Evolutionary conservation across 805 yeast genomes (phyloP).

Genomic region (Lachancea nothofagi): DNA sequence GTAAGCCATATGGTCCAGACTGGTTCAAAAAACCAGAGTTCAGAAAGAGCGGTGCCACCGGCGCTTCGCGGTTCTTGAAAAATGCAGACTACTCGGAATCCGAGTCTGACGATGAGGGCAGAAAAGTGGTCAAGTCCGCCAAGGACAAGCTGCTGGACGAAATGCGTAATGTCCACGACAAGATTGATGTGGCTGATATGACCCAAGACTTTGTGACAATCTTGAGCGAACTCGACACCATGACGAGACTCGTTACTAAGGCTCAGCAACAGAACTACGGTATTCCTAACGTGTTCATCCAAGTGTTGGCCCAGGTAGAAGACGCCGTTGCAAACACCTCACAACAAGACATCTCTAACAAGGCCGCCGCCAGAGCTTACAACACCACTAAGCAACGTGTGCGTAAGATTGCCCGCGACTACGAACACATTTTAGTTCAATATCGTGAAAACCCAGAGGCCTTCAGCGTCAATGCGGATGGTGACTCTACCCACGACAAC

Average conservation of each 20-base stretch:
- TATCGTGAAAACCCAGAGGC: slow-evolving; percentile 67
- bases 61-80: slow-evolving; percentile 33
- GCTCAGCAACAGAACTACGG: slow-evolving; percentile 68
- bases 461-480: slow-evolving; percentile 45
- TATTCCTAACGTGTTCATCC: slow-evolving; percentile 67
- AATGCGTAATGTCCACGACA: slow-evolving; percentile 58
- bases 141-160: slow-evolving; percentile 90
- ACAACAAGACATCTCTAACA: slow-evolving; percentile 64
- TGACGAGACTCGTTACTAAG: slow-evolving; percentile 59
- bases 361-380: slow-evolving; percentile 81
- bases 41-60: slow-evolving; percentile 31
- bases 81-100: slow-evolving; percentile 35
- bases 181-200: slow-evolving; percentile 62
- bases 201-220: slow-evolving; percentile 76
- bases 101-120: slow-evolving; percentile 59
- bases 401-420: slow-evolving; percentile 70
- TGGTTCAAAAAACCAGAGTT: slow-evolving; percentile 40
- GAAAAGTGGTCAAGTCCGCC: slow-evolving; percentile 85
- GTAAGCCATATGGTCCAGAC: slow-evolving; percentile 40
- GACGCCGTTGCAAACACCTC: slow-evolving; percentile 53
- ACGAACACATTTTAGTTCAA: slow-evolving; percentile 49
- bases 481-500: slow-evolving; percentile 26
- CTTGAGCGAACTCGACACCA: slow-evolving; percentile 70
- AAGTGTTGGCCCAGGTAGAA: slow-evolving; percentile 65
- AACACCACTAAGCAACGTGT: slow-evolving; percentile 86